phyloP scores from a whole-genome alignment of 495 filamentous ascomycete species.

The Penicillium samsonianum region DNA sequence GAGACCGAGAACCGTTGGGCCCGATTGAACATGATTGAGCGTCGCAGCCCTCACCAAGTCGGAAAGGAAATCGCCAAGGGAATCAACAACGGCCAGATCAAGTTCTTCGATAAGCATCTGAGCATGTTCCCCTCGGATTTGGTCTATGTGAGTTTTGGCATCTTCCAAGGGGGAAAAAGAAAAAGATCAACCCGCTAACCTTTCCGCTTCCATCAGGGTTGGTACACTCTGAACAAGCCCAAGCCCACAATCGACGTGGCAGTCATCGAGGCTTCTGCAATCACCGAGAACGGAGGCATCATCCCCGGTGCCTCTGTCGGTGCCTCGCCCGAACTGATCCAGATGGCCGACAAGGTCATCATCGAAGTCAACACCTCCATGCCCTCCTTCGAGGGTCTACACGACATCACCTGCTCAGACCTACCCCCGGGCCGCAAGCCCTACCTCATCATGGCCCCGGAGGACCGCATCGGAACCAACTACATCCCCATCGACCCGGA shows the following conservation, averaged over 20 bases:
- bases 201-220: slow-evolving; percentile 52
- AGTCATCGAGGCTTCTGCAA: slow-evolving; percentile 83
- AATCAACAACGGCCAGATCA: slow-evolving; percentile 85
- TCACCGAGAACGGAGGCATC: slow-evolving; percentile 90
- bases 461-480: slow-evolving; percentile 80
- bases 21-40: slow-evolving; percentile 81
- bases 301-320: slow-evolving; percentile 87
- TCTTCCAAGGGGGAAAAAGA: slow-evolving; percentile 17
- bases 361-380: slow-evolving; percentile 90
- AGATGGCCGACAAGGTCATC: slow-evolving; percentile 90
- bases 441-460: slow-evolving; percentile 76
- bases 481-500: slow-evolving; percentile 89
- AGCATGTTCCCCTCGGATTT: slow-evolving; percentile 91
- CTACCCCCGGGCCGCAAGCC: slow-evolving; percentile 80
- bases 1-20: slow-evolving; percentile 95
- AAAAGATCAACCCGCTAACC: slow-evolving; percentile 21
- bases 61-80: slow-evolving; percentile 90
- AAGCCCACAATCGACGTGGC: slow-evolving; percentile 77
- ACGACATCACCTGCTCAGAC: slow-evolving; percentile 88
- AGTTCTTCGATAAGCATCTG: slow-evolving; percentile 91
- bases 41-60: slow-evolving; percentile 83
- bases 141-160: slow-evolving; percentile 62
- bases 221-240: slow-evolving; percentile 75
- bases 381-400: slow-evolving; percentile 83
- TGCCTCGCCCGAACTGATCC: slow-evolving; percentile 81